Evolutionary conservation across 2,329 filamentous ascomycete genomes (phyloP).

Genomic region (Fusarium lateritium): DNA sequence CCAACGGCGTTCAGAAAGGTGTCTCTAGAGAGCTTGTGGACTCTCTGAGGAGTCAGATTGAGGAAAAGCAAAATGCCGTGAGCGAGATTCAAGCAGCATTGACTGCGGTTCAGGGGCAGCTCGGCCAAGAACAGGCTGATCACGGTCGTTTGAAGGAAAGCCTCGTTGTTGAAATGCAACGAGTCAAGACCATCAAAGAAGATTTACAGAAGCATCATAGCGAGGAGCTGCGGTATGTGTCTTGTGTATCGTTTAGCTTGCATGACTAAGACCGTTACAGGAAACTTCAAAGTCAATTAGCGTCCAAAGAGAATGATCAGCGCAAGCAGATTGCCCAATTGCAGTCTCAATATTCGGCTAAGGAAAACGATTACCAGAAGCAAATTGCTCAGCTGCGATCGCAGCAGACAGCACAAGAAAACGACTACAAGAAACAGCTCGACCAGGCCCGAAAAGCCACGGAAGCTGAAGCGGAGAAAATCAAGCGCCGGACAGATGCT

Average conservation of each 20-base stretch:
- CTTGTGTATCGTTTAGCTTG: background rate
- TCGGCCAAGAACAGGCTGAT: constrained; percentile 82
- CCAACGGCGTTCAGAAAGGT: constrained; percentile 86
- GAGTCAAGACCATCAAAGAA: constrained; percentile 77
- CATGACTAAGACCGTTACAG: constrained; percentile 45
- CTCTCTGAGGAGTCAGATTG: constrained; percentile 81
- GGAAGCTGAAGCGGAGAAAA: constrained; percentile 65
- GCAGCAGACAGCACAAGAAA: constrained; percentile 41
- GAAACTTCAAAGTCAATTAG: constrained; percentile 52
- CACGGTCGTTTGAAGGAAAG: constrained; percentile 75
- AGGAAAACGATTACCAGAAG: constrained; percentile 49
- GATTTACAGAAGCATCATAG: constrained; percentile 79
- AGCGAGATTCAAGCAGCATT: constrained; percentile 63
- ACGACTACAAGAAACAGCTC: constrained; percentile 59
- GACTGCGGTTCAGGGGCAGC: constrained; percentile 64
- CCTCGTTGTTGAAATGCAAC: constrained; percentile 56
- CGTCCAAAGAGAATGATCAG: constrained; percentile 50
- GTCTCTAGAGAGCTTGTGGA: constrained; percentile 96
- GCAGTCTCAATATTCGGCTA: constrained; percentile 51
- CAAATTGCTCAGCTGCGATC: constrained; percentile 46
- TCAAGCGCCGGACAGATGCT: constrained; percentile 67
- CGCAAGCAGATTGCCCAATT: constrained; percentile 50
- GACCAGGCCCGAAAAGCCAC: constrained; percentile 64
- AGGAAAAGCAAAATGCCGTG: constrained; percentile 74
- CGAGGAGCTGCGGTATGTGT: constrained; percentile 70